Conservation (phyloP, 805 yeast genomes). For the Jamesozyma spencerorum region DNA sequence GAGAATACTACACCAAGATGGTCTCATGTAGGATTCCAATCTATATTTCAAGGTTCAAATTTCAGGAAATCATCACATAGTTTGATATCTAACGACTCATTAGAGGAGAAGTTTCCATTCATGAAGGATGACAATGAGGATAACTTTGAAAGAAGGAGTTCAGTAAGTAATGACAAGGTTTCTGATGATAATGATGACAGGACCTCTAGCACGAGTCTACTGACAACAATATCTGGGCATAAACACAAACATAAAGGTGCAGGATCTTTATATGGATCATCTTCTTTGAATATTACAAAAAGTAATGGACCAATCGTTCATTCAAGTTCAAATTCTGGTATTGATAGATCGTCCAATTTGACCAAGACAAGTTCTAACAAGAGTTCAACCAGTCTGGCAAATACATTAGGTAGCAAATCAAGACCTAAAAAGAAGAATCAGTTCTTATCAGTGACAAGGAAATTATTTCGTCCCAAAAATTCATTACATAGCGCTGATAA, state of each 20-base stretch:
- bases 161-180: not conserved
- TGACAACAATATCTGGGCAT: slow-evolving; percentile 8
- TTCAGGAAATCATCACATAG: slow-evolving; percentile 6
- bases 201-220: slow-evolving; percentile 9
- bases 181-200: slow-evolving; percentile 1
- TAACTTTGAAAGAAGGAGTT: slow-evolving; percentile 4
- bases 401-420: slow-evolving; percentile 8
- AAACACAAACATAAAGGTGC: slow-evolving; percentile 6
- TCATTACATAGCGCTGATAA: slow-evolving; percentile 16
- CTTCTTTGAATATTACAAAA: slow-evolving; percentile 1
- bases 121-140: slow-evolving; percentile 1
- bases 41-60: slow-evolving; percentile 11
- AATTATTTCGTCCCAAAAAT: slow-evolving; percentile 20
- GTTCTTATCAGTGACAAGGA: slow-evolving; percentile 18
- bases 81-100: slow-evolving; percentile 1
- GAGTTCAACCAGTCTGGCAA: slow-evolving; percentile 10
- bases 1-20: slow-evolving; percentile 8
- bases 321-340: not conserved
- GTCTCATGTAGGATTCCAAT: slow-evolving; percentile 16
- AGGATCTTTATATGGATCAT: slow-evolving; percentile 5
- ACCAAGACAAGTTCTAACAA: slow-evolving; percentile 9
- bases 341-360: slow-evolving; percentile 11
- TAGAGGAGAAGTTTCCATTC: slow-evolving; percentile 3
- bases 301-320: not conserved
- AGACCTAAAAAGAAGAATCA: slow-evolving; percentile 12